Base-by-base conservation (phyloP, 1,139 yeast genomes). In the Blastobotrys illinoisensis region DNA sequence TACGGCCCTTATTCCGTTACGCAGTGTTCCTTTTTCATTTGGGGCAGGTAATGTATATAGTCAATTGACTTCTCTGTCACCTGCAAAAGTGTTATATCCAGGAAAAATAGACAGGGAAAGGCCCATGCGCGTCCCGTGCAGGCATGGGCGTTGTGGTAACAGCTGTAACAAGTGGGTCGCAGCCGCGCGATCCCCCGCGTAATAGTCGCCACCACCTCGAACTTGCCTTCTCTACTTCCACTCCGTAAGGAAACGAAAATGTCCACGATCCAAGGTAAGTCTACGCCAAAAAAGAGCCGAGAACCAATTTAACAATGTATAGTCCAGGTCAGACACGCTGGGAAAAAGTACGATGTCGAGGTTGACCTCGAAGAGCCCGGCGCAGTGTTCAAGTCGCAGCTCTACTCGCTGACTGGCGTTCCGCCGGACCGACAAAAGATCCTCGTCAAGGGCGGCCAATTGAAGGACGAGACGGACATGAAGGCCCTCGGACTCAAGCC, bases 401-500 rank as follows among this genome's bases (percentile, higher is more conserved):
- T 93, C 56, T 84, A 80, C 61, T 81, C 83, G 46, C 70, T 81
- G 58, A 93, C 98, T 1, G 83, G 83, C 54, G 90, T 93, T 54
- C 96, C 97, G 16, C 81, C 84, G 2, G 87, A 83, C 54, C 83
- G 97, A 64, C 99, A 93, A 72, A 91, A 91, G 74, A 85, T 90
- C 58, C 79, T 95, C 67, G 81, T 89, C 55, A 91, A 88, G 72
- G 95, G 95, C 7, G 97, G 97, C 43, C 95, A 90, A 69, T 74
- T 93, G 63, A 78, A 79, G 58, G 95, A 89, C 70, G 89, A 85
- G 57, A 77, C 78, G 11, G 75, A 75, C 49, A 69, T 84, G 56
- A 69, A 72, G 14, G 63, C 73, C 6, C 75, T 86, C 56, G 77
- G 78, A 26, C 73, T 90, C 61, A 87, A 86, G 65, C 75, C 80